Conservation (phyloP, 768 basidiomycete species). For the Psilocybe tampanensis region DNA sequence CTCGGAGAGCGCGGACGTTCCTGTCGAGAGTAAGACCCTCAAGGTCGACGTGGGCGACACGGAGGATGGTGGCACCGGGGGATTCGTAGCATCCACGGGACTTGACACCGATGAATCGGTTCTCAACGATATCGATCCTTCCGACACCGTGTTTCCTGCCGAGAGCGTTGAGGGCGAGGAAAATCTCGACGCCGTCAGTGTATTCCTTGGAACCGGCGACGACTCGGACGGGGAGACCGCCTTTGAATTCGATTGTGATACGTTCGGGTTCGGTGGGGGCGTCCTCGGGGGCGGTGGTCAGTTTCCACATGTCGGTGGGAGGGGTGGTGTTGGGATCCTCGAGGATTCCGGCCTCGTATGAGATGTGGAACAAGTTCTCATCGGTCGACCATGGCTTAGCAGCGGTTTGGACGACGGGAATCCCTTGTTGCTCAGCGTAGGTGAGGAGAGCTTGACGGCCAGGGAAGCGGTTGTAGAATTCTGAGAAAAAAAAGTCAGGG, state of each 20-base stretch:
- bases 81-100: slow-evolving; percentile 99
- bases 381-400: slow-evolving; percentile 99
- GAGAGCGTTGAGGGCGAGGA: slow-evolving; percentile 87
- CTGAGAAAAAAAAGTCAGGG: slow-evolving; percentile 36
- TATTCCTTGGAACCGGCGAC: slow-evolving; percentile 59
- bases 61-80: slow-evolving; percentile 94
- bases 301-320: slow-evolving; percentile 98
- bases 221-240: slow-evolving; percentile 87
- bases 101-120: slow-evolving; percentile 99
- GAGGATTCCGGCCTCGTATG: slow-evolving; percentile 98
- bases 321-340: slow-evolving; percentile 96
- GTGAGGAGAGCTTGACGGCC: slow-evolving; percentile 92
- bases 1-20: slow-evolving; percentile 92
- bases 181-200: slow-evolving; percentile 95
- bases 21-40: slow-evolving; percentile 98
- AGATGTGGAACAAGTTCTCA: slow-evolving; percentile 99
- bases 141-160: slow-evolving; percentile 96
- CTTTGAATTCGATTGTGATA: slow-evolving; percentile 83
- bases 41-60: slow-evolving; percentile 92
- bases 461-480: slow-evolving; percentile 97
- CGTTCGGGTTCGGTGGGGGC: slow-evolving; percentile 81
- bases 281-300: slow-evolving; percentile 80
- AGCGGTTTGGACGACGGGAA: slow-evolving; percentile 93
- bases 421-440: slow-evolving; percentile 84
- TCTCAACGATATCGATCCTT: slow-evolving; percentile 98